Base-by-base conservation (phyloP, 2,329 filamentous ascomycete species). In the Fusarium solani-melongenae region DNA sequence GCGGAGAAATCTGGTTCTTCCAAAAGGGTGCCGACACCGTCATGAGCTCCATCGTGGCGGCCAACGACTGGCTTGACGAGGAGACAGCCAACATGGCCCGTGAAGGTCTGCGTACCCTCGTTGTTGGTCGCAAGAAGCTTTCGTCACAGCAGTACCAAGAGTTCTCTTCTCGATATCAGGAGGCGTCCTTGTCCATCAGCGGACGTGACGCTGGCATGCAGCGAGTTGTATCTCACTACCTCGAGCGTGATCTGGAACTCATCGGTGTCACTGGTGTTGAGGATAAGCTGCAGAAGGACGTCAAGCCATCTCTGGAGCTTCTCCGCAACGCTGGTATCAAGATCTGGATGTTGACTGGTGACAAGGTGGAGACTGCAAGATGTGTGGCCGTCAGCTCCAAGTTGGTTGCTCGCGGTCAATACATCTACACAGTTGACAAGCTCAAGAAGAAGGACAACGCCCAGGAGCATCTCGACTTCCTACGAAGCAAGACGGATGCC, bases 81-180 rank as follows among this genome's bases (percentile, higher is more conserved):
- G 96, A 99, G 82, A 98, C 96, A 0, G 94, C 94, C n/a, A 99
- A 99, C 81, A 99, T 99, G 97, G 97, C 97, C 7, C 92, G 96
- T 56, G 97, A 99, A 86, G 96, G 96, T 41, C 86, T 99, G 58
- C 92, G 96, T 66, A 99, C 96, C 1, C 88, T 99, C 7, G 96
- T 99, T 7, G 93, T 99, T 29, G 97, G 96, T n/a, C 91, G 97
- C 55, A 98, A 96, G 82, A 92, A 91, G 76, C 87, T 99, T 7
- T 96, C 94, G 0, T 77, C 86, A 7, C 89, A 92, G 75, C 93
- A 95, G 76, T 98, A 98, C 79, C 87, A 90, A 44, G 92, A 95
- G 44, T 99, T 99, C 79, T 88, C 92, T 0, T 81, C 85, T 27
- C 91, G 88, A 58, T 93, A 97, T 80, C 91, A 92, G 66, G 91